Evolutionary conservation across 108 stramenopile species (phyloP).

Genomic region (Hondaea fermentalgiana): DNA sequence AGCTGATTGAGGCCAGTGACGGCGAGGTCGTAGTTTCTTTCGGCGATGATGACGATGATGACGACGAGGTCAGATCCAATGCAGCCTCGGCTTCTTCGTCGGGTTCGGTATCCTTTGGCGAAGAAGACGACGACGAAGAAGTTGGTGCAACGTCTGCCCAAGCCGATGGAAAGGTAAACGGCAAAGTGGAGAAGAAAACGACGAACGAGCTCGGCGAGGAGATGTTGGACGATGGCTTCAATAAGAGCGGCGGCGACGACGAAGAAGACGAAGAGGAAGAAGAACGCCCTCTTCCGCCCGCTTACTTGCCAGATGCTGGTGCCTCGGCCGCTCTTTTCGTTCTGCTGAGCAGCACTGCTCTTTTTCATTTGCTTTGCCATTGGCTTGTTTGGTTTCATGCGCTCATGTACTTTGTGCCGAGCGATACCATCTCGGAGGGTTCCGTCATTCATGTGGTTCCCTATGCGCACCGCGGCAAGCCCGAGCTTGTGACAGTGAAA

Average conservation of each 20-base stretch:
- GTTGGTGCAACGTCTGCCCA: background rate
- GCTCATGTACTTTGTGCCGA: constrained; percentile 67
- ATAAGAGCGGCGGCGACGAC: background rate
- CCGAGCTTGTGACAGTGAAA: background rate
- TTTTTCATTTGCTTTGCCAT: constrained; percentile 75
- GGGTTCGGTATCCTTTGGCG: background rate
- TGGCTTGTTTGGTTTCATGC: constrained; percentile 85
- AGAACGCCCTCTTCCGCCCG: constrained; percentile 35
- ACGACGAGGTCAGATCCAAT: background rate
- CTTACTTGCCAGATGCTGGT: constrained; percentile 65
- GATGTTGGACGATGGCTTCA: no score
- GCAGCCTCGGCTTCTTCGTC: no score
- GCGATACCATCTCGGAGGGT: constrained; percentile 32
- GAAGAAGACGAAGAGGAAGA: constrained; percentile 25
- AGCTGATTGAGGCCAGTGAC: background rate
- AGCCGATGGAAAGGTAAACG: background rate
- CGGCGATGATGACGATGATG: background rate
- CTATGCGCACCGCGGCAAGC: constrained; percentile 23
- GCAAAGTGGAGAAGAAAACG: no score
- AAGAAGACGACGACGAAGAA: background rate
- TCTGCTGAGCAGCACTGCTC: constrained; percentile 60
- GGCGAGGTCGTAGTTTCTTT: background rate
- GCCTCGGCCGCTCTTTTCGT: constrained; percentile 52
- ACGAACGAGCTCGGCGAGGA: no score
- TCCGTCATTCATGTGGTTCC: constrained; percentile 39